phyloP scores from a whole-genome alignment of 1,284 basidiomycete species.

The Fomitopsis palustris region DNA sequence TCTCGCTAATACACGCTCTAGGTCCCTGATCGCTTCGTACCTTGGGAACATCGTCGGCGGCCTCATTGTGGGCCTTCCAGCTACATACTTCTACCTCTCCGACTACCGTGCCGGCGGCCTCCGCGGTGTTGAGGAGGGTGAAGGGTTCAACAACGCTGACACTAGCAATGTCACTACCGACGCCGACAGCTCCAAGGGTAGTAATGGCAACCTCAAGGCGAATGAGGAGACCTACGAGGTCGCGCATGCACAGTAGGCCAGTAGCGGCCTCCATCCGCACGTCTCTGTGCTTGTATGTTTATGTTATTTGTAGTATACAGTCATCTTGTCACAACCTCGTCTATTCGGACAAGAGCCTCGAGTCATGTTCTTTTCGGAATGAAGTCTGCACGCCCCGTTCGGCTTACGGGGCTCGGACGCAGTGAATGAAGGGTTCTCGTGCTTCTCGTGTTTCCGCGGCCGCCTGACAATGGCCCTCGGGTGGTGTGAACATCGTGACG shows the following conservation, averaged over 20 bases:
- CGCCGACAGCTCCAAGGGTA: conserved; percentile 2
- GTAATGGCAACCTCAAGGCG: conserved; percentile 7
- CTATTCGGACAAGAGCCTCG: neutral
- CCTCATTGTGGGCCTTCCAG: conserved; percentile 59
- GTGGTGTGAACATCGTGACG: neutral
- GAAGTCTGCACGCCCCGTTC: neutral
- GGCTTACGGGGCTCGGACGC: neutral
- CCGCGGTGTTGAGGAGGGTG: conserved; percentile 34
- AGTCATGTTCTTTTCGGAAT: neutral
- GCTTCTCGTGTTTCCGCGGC: neutral
- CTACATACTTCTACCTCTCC: conserved; percentile 55
- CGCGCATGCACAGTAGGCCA: neutral
- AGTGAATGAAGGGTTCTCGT: neutral
- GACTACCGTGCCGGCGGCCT: conserved; percentile 39
- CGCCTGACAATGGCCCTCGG: neutral
- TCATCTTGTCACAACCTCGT: neutral
- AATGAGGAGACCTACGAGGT: conserved; percentile 10
- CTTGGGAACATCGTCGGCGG: conserved; percentile 71
- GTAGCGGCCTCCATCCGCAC: neutral
- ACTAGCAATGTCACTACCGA: neutral
- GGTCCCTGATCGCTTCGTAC: conserved; percentile 65
- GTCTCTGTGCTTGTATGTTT: neutral
- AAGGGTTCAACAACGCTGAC: conserved; percentile 20
- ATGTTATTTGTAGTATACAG: neutral
- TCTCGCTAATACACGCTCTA: conserved; percentile 18